Conservation (phyloP, 805 yeast species). For the Yamadazyma sp. region DNA sequence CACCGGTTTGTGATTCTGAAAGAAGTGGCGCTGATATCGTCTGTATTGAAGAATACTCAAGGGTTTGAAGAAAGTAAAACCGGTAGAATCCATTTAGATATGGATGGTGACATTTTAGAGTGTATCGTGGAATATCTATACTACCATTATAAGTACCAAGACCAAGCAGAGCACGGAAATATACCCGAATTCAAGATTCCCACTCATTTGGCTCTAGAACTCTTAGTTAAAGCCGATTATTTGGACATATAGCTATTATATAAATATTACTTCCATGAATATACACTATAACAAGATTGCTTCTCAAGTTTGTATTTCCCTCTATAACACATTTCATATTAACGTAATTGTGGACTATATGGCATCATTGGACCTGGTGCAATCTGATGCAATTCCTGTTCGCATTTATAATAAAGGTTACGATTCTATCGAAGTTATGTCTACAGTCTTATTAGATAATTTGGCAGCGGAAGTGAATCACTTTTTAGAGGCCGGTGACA, state of each 20-base stretch:
- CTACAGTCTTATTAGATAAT: conserved; percentile 7
- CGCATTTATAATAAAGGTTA: not conserved
- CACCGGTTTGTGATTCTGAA: conserved; percentile 58
- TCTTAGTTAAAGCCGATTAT: conserved; percentile 90
- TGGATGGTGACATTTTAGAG: conserved; percentile 69
- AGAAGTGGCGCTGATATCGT: conserved; percentile 77
- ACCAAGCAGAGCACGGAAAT: conserved; percentile 48
- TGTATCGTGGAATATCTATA: conserved; percentile 84
- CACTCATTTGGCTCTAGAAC: conserved; percentile 89
- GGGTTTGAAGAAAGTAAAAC: conserved; percentile 59
- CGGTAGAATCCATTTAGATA: conserved; percentile 57
- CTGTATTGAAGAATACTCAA: conserved; percentile 49
- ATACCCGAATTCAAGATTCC: conserved; percentile 90
- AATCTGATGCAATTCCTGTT: not conserved
- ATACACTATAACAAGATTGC: no score
- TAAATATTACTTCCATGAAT: no score
- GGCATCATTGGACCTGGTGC: no score
- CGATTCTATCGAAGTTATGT: conserved; percentile 1
- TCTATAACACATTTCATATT: not conserved
- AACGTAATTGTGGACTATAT: no score
- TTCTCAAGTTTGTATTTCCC: not conserved
- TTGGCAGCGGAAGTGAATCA: conserved; percentile 5
- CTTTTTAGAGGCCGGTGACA: conserved; percentile 4
- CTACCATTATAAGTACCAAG: conserved; percentile 68
- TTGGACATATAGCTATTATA: conserved; percentile 53